Evolutionary conservation across 73 alveolate species (phyloP).

Genomic region (Stentor roeselii): DNA sequence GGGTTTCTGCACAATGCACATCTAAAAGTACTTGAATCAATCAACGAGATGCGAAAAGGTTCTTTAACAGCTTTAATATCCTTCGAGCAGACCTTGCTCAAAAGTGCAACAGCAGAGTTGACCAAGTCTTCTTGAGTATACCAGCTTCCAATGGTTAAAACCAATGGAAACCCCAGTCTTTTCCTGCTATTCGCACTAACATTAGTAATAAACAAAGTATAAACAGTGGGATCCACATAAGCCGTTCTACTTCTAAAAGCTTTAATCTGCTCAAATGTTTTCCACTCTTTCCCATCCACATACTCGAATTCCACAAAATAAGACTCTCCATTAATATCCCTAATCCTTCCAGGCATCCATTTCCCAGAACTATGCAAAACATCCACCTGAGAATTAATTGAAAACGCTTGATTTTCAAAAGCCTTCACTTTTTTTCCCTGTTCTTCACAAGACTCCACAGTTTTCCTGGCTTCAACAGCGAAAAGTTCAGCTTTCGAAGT

Average conservation of each 20-base stretch:
- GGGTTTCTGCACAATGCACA: slow-evolving; percentile 23
- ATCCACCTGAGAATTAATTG: slow-evolving; percentile 37
- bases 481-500: slow-evolving; percentile 28
- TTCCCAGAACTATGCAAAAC: slow-evolving; percentile 10
- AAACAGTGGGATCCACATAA: neutral
- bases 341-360: neutral
- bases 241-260: neutral
- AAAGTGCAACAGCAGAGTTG: neutral
- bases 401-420: neutral
- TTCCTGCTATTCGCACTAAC: neutral
- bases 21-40: slow-evolving; percentile 2
- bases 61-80: neutral
- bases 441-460: slow-evolving; percentile 27
- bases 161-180: neutral
- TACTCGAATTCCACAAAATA: neutral
- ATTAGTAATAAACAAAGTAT: neutral
- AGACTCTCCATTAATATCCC: neutral
- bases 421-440: slow-evolving; percentile 23
- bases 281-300: neutral
- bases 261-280: neutral
- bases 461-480: slow-evolving; percentile 37
- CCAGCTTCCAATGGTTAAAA: slow-evolving; percentile 26
- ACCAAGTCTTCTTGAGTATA: slow-evolving; percentile 1
- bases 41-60: neutral
- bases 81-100: neutral